A percentile compares a stretch with the other conserved stretches of the same genome.
Conservation (phyloP, 1,284 basidiomycete genomes). For the Sporisorium sorghi region DNA sequence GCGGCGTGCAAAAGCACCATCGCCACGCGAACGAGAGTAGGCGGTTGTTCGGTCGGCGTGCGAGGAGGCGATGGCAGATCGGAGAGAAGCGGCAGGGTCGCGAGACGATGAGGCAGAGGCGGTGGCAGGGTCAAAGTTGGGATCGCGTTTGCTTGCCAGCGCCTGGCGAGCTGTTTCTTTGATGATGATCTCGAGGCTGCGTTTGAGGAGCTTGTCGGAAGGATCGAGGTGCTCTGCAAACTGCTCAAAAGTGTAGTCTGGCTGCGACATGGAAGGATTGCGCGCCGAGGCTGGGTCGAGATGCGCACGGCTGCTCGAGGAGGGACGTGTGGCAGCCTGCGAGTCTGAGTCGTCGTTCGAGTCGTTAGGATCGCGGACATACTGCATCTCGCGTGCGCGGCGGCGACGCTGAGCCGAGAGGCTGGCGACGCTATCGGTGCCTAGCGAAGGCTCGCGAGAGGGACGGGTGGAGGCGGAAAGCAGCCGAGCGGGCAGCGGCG, state of each 20-base stretch:
- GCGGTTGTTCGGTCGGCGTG: slow-evolving; percentile 3
- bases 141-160: slow-evolving; percentile 33
- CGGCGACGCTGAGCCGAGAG: slow-evolving; percentile 40
- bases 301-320: slow-evolving; percentile 9
- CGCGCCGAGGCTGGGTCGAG: slow-evolving; percentile 28
- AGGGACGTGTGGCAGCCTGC: slow-evolving; percentile 15
- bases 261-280: slow-evolving; percentile 26
- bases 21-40: background rate
- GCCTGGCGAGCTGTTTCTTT: slow-evolving; percentile 52
- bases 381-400: slow-evolving; percentile 39
- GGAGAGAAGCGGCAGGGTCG: slow-evolving; percentile 29
- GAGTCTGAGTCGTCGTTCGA: slow-evolving; percentile 35
- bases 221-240: slow-evolving; percentile 50
- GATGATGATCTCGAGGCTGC: slow-evolving; percentile 52
- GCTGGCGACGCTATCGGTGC: slow-evolving; percentile 40
- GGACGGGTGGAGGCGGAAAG: slow-evolving; percentile 12
- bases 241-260: slow-evolving; percentile 55
- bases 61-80: slow-evolving; percentile 32
- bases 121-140: slow-evolving; percentile 7
- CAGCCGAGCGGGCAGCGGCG: slow-evolving; percentile 2
- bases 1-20: slow-evolving; percentile 9
- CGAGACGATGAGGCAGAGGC: slow-evolving; percentile 9
- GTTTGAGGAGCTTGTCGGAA: slow-evolving; percentile 44
- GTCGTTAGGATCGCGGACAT: slow-evolving; percentile 41
- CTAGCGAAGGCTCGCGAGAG: slow-evolving; percentile 26